Conservation (phyloP, 495 filamentous ascomycete species). For the Annulohypoxylon bovei region DNA sequence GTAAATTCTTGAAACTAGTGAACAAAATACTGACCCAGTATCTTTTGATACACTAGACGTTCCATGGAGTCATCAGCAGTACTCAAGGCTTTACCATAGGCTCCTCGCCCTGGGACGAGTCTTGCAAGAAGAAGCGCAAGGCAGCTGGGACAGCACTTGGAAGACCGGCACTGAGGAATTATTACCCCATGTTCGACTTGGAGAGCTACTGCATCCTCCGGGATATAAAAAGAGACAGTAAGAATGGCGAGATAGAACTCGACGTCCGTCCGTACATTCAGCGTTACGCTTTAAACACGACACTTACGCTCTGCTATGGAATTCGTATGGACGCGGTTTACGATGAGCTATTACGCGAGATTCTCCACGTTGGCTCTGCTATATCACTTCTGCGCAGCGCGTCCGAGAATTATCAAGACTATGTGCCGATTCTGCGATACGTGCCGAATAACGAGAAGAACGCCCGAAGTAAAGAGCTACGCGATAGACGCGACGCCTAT, state of each 20-base stretch:
- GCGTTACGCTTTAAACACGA: constrained; percentile 62
- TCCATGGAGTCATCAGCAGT: constrained; percentile 59
- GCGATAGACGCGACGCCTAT: constrained; percentile 58
- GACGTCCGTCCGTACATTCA: constrained; percentile 58
- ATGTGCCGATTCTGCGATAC: constrained; percentile 59
- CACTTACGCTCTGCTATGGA: constrained; percentile 63
- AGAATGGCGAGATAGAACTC: constrained; percentile 51
- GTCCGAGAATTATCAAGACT: constrained; percentile 63
- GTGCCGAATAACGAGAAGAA: constrained; percentile 61
- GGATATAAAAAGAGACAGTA: constrained; percentile 57
- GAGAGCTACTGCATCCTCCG: constrained; percentile 60
- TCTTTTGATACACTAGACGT: no score
- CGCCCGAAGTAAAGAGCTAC: constrained; percentile 56
- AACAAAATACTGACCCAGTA: no score
- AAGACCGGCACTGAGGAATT: constrained; percentile 57
- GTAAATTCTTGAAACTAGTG: no score
- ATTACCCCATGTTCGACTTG: constrained; percentile 63
- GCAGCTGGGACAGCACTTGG: constrained; percentile 59
- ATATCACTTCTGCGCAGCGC: constrained; percentile 61
- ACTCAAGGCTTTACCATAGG: constrained; percentile 60
- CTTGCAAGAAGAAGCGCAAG: constrained; percentile 62
- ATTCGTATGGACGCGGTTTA: constrained; percentile 64
- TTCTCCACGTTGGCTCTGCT: constrained; percentile 60
- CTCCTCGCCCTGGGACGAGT: constrained; percentile 61
- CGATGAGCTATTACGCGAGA: constrained; percentile 60